phyloP scores from a whole-genome alignment of 495 filamentous ascomycete genomes.

The Thermothielavioides terrestris region DNA sequence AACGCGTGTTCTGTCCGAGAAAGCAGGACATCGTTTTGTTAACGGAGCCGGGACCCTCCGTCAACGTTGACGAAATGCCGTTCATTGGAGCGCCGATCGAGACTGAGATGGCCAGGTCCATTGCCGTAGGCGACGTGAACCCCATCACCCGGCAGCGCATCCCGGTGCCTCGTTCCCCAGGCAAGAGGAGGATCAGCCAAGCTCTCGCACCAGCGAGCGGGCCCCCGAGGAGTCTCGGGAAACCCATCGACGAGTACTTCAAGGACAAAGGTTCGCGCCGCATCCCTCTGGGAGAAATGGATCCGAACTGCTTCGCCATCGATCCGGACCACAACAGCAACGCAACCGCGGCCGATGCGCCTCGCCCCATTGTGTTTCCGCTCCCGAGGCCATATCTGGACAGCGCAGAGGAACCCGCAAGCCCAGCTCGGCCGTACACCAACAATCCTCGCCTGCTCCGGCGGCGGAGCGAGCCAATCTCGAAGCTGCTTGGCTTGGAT shows the following conservation, averaged over 20 bases:
- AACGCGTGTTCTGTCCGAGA: conserved; percentile 84
- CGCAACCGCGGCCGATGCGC: conserved; percentile 20
- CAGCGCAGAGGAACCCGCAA: conserved; percentile 7
- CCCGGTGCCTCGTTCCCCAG: conserved; percentile 27
- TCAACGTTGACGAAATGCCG: conserved; percentile 57
- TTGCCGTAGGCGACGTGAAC: conserved; percentile 79
- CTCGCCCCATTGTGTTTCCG: conserved; percentile 36
- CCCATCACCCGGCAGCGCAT: conserved; percentile 79
- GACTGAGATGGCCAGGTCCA: conserved; percentile 56
- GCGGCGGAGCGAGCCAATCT: conserved; percentile 34
- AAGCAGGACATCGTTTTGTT: conserved; percentile 61
- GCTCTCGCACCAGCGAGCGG: conserved; percentile 12
- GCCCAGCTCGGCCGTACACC: conserved; percentile 19
- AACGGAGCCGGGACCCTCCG: conserved; percentile 49
- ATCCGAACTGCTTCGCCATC: conserved; percentile 65
- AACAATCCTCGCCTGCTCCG: conserved; percentile 19
- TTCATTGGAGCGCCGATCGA: conserved; percentile 73
- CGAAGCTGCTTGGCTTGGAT: conserved; percentile 24
- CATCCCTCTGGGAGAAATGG: conserved; percentile 74
- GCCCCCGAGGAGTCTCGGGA: conserved; percentile 36
- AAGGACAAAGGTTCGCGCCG: conserved; percentile 48
- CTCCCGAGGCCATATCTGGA: conserved; percentile 42
- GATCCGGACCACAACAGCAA: conserved; percentile 19
- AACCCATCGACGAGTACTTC: conserved; percentile 74
- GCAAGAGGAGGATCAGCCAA: conserved; percentile 37